A percentile compares a stretch with the other conserved stretches of the same genome.
Conservation (phyloP, 768 basidiomycete genomes). For the Austroboletus eburneus region DNA sequence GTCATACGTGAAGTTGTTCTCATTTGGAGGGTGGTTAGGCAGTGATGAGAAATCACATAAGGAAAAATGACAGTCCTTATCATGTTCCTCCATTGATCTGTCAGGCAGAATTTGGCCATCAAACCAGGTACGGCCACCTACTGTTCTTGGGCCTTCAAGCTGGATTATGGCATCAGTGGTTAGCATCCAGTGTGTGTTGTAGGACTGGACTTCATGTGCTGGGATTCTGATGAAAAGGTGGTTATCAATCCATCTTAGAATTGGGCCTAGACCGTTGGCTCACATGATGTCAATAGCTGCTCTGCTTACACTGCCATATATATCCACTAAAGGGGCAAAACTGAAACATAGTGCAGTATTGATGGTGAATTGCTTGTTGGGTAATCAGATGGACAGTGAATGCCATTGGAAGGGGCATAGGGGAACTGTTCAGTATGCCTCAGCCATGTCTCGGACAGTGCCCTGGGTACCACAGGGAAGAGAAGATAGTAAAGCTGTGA, state of each 20-base stretch:
- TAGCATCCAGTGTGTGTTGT: neutral
- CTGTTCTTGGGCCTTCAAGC: too few species aligned
- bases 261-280: constrained; percentile 16
- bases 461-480: too few species aligned
- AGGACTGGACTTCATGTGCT: too few species aligned
- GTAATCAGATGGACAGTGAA: too few species aligned
- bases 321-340: constrained; percentile 12
- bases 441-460: too few species aligned
- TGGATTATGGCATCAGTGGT: too few species aligned
- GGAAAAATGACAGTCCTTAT: neutral
- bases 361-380: too few species aligned
- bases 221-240: neutral
- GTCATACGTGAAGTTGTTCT: constrained; percentile 11
- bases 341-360: constrained; percentile 27
- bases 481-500: too few species aligned
- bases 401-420: too few species aligned
- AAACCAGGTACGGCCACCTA: neutral
- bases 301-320: constrained; percentile 24
- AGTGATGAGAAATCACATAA: neutral
- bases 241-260: constrained; percentile 26
- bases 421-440: too few species aligned
- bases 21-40: neutral
- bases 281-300: constrained; percentile 16
- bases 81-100: neutral
- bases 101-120: fast-evolving